Percentiles rank a stretch among this genome's conserved stretches.
Evolutionary conservation across 2,329 filamentous ascomycete genomes (phyloP).

Genomic region (Alternaria arborescens): DNA sequence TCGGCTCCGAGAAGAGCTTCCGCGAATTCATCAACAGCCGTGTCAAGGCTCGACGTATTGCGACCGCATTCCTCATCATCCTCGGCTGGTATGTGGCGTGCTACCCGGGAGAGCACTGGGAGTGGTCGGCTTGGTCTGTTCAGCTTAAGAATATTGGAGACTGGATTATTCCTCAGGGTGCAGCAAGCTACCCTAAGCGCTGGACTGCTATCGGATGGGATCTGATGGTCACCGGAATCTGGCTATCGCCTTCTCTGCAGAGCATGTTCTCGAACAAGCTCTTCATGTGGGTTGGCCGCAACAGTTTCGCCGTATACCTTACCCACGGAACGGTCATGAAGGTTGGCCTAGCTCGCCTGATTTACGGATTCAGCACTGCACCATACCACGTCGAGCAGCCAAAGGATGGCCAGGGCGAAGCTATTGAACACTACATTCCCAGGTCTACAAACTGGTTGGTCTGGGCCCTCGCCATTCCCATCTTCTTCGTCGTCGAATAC

Average conservation of each 20-base stretch:
- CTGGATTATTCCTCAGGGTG: slow-evolving; percentile 59
- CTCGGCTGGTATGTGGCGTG: slow-evolving; percentile 59
- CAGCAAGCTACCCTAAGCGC: slow-evolving; percentile 52
- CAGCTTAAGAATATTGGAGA: slow-evolving; percentile 53
- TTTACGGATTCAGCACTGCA: slow-evolving; percentile 60
- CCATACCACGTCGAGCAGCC: slow-evolving; percentile 53
- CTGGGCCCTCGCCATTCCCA: slow-evolving; percentile 56
- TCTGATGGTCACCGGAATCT: slow-evolving; percentile 60
- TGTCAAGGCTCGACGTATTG: slow-evolving; percentile 50
- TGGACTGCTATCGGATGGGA: slow-evolving; percentile 61
- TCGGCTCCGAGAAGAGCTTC: slow-evolving; percentile 58
- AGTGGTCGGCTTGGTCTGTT: slow-evolving; percentile 61
- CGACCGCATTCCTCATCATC: slow-evolving; percentile 52
- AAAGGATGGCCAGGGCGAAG: slow-evolving; percentile 50
- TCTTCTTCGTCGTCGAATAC: slow-evolving; percentile 60
- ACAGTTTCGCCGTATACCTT: slow-evolving; percentile 65
- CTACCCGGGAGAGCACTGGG: slow-evolving; percentile 61
- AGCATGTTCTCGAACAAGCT: slow-evolving; percentile 59
- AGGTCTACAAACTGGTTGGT: slow-evolving; percentile 50
- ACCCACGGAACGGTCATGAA: slow-evolving; percentile 63
- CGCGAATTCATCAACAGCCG: slow-evolving; percentile 55
- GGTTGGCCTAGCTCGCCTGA: slow-evolving; percentile 61
- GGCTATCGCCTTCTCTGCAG: slow-evolving; percentile 60
- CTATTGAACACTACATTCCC: slow-evolving; percentile 55
- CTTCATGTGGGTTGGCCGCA: slow-evolving; percentile 64